Evolutionary conservation across 1,284 basidiomycete species (phyloP), one percentile per base, ranked within the genome.

Genomic region (Grifola frondosa): DNA sequence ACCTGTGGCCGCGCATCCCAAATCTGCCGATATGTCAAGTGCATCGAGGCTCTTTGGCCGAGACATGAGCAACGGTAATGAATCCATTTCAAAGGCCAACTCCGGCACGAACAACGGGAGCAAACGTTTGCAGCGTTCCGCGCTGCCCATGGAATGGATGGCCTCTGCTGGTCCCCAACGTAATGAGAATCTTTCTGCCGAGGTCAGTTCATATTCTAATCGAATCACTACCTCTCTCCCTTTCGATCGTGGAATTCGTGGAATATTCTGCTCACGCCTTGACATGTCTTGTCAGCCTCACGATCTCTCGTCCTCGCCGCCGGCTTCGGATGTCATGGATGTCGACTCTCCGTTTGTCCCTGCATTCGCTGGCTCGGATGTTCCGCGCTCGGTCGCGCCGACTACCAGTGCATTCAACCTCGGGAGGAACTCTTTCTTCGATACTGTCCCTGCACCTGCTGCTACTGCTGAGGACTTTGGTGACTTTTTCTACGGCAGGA

Each of bases 81-180:
- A 54, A 30, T 46, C 54, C 52, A 36, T 48, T 42, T 35, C 49
- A 53, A 45, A 49, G 37, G 58, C 67, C 28, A 65, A 63, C 24
- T 57, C 70, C 6, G 68, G 62, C 57, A 68, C 64, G 3, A 69
- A 66, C 28, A 68, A 69, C 22, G 63, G 58, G 37, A 59, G 63
- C 23, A 86, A 82, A 60, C 73, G 70, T 33, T 75, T 67, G 13
- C 80, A 83, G 49, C 77, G 83, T 24, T 60, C 75, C 21, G 78
- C 75, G 3, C 61, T 88, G 40, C 86, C 86, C 13, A 56, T 63
- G 1, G 77, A 84, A 56, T 88, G 86, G 85, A 60, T 85, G 41
- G 38, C 61, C 3, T 17, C 58, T 17, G 23, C 54, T 23, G 54
- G 52, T 16, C 41, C 59, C n/a, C 46, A 53, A 17, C 50, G 50